These are phyloP conservation scores for Leptographium wingfieldii DNA, from an alignment of 2,329 filamentous ascomycete genomes.

Conservation along the genomic window DNA sequence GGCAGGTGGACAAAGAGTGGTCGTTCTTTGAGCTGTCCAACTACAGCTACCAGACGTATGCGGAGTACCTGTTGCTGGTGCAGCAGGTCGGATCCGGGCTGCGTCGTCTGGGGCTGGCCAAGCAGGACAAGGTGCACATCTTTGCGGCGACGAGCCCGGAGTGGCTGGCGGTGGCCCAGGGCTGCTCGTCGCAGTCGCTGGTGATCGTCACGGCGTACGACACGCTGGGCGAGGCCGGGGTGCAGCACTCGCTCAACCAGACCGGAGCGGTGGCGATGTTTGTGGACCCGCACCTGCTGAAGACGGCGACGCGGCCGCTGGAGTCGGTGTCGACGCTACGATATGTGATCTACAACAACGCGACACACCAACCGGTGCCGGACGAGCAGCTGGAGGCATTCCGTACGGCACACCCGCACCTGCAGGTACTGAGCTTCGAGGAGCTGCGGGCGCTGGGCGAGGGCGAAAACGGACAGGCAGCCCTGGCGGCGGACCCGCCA, in stretches of 20 bases:
- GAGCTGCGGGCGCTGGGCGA: slow-evolving; percentile 46
- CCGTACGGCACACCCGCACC: slow-evolving; percentile 39
- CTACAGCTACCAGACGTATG: slow-evolving; percentile 66
- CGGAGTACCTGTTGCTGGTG: slow-evolving; percentile 61
- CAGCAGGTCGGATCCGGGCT: slow-evolving; percentile 61
- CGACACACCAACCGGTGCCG: slow-evolving; percentile 35
- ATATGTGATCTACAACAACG: slow-evolving; percentile 50
- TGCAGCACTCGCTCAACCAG: slow-evolving; percentile 76
- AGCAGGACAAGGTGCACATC: slow-evolving; percentile 60
- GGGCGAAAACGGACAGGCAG: slow-evolving; percentile 54
- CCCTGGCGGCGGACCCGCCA: slow-evolving; percentile 54
- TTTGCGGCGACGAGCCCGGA: slow-evolving; percentile 75
- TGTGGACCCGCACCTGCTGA: slow-evolving; percentile 66
- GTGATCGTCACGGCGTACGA: slow-evolving; percentile 92
- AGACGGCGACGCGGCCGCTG: slow-evolving; percentile 43
- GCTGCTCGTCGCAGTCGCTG: slow-evolving; percentile 69
- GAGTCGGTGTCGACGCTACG: slow-evolving; percentile 43
- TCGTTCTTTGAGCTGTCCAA: slow-evolving; percentile 72
- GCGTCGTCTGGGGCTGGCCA: slow-evolving; percentile 57
- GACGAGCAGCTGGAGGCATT: slow-evolving; percentile 42
- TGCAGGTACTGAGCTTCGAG: slow-evolving; percentile 40
- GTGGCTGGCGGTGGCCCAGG: slow-evolving; percentile 76
- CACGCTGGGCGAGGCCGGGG: slow-evolving; percentile 71
- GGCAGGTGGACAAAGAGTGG: slow-evolving; percentile 83
- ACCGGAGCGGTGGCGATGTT: slow-evolving; percentile 75